Conservation (phyloP, 345 rosid species). For the Combretum micranthum region DNA sequence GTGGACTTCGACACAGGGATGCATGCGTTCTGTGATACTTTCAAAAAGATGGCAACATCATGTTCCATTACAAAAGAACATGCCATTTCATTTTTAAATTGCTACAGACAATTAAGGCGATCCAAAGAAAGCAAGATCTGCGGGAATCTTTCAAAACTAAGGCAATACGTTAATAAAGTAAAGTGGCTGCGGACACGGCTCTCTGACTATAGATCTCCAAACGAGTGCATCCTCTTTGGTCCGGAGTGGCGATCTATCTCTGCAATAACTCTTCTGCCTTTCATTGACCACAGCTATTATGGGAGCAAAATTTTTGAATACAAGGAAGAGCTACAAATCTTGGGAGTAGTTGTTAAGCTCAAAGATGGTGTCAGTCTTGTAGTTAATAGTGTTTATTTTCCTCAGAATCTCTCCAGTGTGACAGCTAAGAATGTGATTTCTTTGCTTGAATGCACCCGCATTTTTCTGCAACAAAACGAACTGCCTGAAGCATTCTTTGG, state of each 20-base stretch:
- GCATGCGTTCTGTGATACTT: constrained; percentile 22
- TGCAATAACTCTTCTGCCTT: constrained; percentile 46
- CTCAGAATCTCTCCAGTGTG: constrained; percentile 17
- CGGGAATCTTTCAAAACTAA: constrained; percentile 26
- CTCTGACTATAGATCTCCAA: constrained; percentile 46
- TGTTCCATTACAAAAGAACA: constrained; percentile 26
- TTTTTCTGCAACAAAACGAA: constrained; percentile 16
- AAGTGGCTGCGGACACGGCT: constrained; percentile 57
- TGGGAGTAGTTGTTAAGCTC: constrained; percentile 35
- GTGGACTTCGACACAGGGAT: constrained; percentile 40
- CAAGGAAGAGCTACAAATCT: constrained; percentile 34
- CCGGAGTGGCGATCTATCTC: constrained; percentile 48
- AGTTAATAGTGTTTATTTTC: constrained; percentile 30
- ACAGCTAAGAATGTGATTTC: constrained; percentile 26
- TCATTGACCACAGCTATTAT: constrained; percentile 38
- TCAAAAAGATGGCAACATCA: constrained; percentile 28
- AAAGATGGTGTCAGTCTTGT: constrained; percentile 44
- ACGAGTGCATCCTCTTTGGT: constrained; percentile 48
- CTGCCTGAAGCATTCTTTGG: constrained; percentile 23
- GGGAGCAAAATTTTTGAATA: constrained; percentile 39
- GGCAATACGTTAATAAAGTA: constrained; percentile 23
- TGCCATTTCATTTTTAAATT: constrained; percentile 30
- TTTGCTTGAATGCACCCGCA: constrained; percentile 36
- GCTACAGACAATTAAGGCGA: constrained; percentile 30
- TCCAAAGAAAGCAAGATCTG: background rate